phyloP scores from a whole-genome alignment of 2,329 filamentous ascomycete species.

The Colletotrichum cordylinicola region DNA sequence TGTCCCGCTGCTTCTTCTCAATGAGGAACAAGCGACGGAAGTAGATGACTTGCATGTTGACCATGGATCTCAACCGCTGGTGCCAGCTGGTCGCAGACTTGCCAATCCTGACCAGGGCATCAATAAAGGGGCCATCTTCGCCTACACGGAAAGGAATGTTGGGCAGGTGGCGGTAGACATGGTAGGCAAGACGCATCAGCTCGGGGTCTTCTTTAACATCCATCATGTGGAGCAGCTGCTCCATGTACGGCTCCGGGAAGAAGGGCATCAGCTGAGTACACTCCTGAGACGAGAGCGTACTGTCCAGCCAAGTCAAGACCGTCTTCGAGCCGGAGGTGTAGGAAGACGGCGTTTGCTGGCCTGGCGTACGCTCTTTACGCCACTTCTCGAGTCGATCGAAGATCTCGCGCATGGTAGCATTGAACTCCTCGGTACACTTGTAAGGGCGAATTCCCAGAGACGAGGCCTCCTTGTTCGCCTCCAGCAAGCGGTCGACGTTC shows the following conservation, averaged over 20 bases:
- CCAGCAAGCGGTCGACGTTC: slow-evolving; percentile 76
- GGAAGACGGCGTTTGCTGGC: slow-evolving; percentile 89
- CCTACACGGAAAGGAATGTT: slow-evolving; percentile 92
- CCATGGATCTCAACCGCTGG: slow-evolving; percentile 89
- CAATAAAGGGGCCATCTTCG: slow-evolving; percentile 84
- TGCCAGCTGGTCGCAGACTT: slow-evolving; percentile 89
- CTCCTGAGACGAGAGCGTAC: slow-evolving; percentile 87
- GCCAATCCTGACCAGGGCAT: slow-evolving; percentile 86
- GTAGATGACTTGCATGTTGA: slow-evolving; percentile 99
- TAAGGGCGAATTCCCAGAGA: slow-evolving; percentile 88
- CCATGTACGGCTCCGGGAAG: slow-evolving; percentile 88
- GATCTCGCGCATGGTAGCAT: slow-evolving; percentile 72
- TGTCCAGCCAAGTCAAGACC: slow-evolving; percentile 92
- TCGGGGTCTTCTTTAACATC: slow-evolving; percentile 98
- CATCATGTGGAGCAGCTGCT: slow-evolving; percentile 98
- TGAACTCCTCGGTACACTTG: slow-evolving; percentile 76
- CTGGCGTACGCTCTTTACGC: slow-evolving; percentile 82
- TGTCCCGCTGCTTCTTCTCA: slow-evolving; percentile 73
- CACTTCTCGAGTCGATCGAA: slow-evolving; percentile 85
- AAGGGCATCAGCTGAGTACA: slow-evolving; percentile 90
- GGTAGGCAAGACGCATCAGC: slow-evolving; percentile 91
- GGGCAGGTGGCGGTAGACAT: slow-evolving; percentile 94
- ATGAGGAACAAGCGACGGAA: slow-evolving; percentile 95
- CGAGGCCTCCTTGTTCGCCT: slow-evolving; percentile 79
- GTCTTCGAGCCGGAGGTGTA: slow-evolving; percentile 98